Evolutionary conservation across 2,329 filamentous ascomycete species (phyloP).

Genomic region (Nothopassalora personata): DNA sequence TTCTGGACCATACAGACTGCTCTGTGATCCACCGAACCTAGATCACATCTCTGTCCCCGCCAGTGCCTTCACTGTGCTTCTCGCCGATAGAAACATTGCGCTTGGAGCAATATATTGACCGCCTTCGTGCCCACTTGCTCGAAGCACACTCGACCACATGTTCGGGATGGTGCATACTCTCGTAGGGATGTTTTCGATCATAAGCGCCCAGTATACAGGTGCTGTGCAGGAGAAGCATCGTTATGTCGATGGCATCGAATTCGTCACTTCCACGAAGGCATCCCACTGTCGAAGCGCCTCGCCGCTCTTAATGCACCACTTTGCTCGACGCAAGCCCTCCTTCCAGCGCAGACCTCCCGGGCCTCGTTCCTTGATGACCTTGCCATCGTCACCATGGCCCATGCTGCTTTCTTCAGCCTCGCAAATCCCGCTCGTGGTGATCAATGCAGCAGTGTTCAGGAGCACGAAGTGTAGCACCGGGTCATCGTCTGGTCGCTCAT

Average conservation of each 20-base stretch:
- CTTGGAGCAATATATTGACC: neutral
- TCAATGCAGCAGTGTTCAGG: conserved; percentile 83
- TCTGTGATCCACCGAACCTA: neutral
- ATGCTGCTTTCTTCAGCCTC: conserved; percentile 75
- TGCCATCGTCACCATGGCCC: conserved; percentile 73
- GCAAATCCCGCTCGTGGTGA: conserved; percentile 81
- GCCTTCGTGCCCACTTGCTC: neutral
- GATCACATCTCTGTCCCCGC: neutral
- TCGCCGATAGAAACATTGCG: neutral
- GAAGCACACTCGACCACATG: neutral
- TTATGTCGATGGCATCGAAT: conserved; percentile 33
- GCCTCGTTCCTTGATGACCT: conserved; percentile 74
- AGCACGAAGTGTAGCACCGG: conserved; percentile 90
- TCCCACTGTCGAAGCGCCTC: conserved; percentile 79
- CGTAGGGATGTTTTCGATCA: neutral
- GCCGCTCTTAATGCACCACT: conserved; percentile 82
- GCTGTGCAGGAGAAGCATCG: neutral
- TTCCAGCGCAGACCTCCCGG: conserved; percentile 90
- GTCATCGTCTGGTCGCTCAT: conserved; percentile 67
- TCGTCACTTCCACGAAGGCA: conserved; percentile 77
- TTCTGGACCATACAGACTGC: neutral
- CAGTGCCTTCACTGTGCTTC: conserved; percentile 2
- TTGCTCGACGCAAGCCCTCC: conserved; percentile 80
- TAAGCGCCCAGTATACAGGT: neutral
- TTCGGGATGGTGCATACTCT: neutral